These are phyloP conservation scores for Daldinia concentrica DNA, from an alignment of 495 filamentous ascomycete species.

Conservation along the genomic window DNA sequence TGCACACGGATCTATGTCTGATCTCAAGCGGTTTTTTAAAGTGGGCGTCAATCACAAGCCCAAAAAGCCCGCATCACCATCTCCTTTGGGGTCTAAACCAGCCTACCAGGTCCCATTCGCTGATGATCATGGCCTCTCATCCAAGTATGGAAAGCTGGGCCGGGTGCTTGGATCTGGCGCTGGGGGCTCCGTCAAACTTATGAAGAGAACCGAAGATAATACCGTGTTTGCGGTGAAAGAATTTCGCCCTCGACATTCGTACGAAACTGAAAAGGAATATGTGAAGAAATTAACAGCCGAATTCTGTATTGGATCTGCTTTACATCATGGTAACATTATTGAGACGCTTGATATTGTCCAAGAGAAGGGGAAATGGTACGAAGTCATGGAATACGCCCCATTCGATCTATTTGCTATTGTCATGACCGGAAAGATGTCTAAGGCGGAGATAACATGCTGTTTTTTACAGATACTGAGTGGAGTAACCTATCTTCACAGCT, in stretches of 20 bases:
- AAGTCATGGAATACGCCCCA: constrained; percentile 99
- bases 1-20: constrained; percentile 87
- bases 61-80: constrained; percentile 70
- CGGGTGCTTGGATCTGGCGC: constrained; percentile 93
- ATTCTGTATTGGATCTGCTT: constrained; percentile 96
- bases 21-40: constrained; percentile 93
- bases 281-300: constrained; percentile 99
- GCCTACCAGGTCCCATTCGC: constrained; percentile 82
- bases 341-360: constrained; percentile 97
- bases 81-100: constrained; percentile 65
- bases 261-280: constrained; percentile 94
- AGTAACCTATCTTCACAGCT: constrained; percentile 96
- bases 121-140: constrained; percentile 89
- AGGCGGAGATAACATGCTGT: constrained; percentile 87
- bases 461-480: constrained; percentile 96
- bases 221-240: constrained; percentile 98
- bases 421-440: constrained; percentile 98
- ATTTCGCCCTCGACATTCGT: constrained; percentile 90
- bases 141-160: constrained; percentile 94
- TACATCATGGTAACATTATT: constrained; percentile 98
- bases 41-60: constrained; percentile 68
- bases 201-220: constrained; percentile 90
- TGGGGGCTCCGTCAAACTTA: constrained; percentile 91
- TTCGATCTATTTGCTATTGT: constrained; percentile 97
- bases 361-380: constrained; percentile 95